Evolutionary conservation across 768 basidiomycete species (phyloP), one percentile per base, ranked within the genome.

Genomic region (Psilocybe subaeruginosa): DNA sequence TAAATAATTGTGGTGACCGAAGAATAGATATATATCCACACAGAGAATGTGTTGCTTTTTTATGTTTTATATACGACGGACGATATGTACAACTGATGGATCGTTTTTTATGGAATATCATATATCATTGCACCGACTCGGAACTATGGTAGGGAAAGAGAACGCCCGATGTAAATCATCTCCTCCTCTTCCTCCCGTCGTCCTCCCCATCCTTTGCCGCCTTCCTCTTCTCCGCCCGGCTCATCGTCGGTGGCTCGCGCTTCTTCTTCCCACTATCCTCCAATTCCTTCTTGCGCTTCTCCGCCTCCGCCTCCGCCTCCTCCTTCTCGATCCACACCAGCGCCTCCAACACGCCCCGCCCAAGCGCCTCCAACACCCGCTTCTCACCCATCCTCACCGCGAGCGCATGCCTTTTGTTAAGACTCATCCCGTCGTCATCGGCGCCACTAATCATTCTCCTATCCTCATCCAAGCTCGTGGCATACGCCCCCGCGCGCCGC

Each of bases 341-440:
- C 8, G 14, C 41, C 8, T 43, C 41, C 5, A 3, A 2, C 41
- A 43, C 41, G 4, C 11, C 41, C 11, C 41, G 4, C 41, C 11
- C 11, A 43, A 45, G 33, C 45, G 37, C 57, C 7, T 65, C 57
- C 56, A 95, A 68, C 11, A 95, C 86, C 23, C 82, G 75, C 75
- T 94, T 94, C 77, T 96, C 94, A 3, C 92, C 91, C 8, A 92
- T 70, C 37, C 94, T 82, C 11, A 95, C 92, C 49, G 91, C 75
- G 7, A 89, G 69, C 0, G 94, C 93, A 60, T 87, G 78, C 60
- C 77, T 78, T 35, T 35, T 35, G 2, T 35, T 35, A 11, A 35
- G 7, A 1, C 33, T 35, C 33, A 35, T 7, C 7, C 7, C 33
- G 33, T 35, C 33, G 23, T 23, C 33, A 2, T 7, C 33, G 6